Evolutionary conservation across 306 rosid genomes (phyloP).

Genomic region (Hylodesmum podocarpum): DNA sequence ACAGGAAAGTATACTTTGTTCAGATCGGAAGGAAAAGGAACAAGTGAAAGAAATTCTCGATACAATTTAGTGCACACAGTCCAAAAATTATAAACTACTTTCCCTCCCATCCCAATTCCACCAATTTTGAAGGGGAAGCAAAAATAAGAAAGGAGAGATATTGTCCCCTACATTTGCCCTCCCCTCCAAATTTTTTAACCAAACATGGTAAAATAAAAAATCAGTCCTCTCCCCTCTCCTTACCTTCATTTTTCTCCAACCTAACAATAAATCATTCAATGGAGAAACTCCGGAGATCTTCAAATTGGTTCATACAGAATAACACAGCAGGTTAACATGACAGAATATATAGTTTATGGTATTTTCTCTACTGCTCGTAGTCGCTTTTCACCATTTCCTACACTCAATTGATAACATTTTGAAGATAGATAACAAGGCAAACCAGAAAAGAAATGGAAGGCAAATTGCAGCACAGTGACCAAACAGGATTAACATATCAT

Average conservation of each 20-base stretch:
- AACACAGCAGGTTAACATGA: background rate
- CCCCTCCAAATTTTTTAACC: background rate
- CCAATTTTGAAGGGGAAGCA: background rate
- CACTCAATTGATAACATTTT: slow-evolving; percentile 1
- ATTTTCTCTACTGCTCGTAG: background rate
- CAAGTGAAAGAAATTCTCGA: background rate
- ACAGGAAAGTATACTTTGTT: background rate
- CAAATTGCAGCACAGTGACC: background rate
- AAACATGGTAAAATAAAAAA: background rate
- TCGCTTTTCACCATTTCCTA: background rate
- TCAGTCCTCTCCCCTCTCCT: background rate
- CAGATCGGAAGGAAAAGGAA: background rate
- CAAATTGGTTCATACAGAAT: background rate
- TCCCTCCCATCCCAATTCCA: background rate
- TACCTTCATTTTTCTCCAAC: background rate
- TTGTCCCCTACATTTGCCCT: background rate
- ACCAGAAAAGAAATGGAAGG: background rate
- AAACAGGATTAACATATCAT: slow-evolving; percentile 17
- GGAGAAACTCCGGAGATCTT: background rate
- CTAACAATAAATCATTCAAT: background rate
- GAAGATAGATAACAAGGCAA: background rate
- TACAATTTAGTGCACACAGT: background rate
- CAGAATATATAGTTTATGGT: background rate
- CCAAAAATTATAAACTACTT: background rate
- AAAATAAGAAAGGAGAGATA: background rate